Base-by-base conservation (phyloP, 2,329 filamentous ascomycete genomes). In the Colletotrichum musae region DNA sequence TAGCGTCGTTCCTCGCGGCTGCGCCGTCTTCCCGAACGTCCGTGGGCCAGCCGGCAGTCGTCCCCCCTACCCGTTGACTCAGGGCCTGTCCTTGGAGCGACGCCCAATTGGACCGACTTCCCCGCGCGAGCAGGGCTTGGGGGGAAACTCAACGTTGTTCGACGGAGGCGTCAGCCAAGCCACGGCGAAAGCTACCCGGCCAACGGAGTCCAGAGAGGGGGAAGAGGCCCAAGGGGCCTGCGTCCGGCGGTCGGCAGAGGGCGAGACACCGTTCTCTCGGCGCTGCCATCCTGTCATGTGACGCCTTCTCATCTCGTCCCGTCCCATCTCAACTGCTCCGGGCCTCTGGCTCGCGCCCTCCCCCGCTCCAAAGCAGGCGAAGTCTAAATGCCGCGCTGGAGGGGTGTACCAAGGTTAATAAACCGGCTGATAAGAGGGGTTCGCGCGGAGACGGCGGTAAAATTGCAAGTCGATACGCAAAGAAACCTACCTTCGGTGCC, bases 81-180 rank as follows among this genome's bases (percentile, higher is more conserved):
- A 52, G 12, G 32, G 16, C 21, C 26, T 18, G 36, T 9, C 10
- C 58, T 32, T 12, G 47, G 4, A 18, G 10, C 21, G 7, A 51
- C 36, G 32, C 4, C 58, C 59, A 62, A 45, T 62, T 24, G 39
- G 48, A 54, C 51, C 13, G 6, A 53, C 39, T 62, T 58, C 59
- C 59, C 59, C 59, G 48, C 59, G 50, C 47, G 21, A 7, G n/a
- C 16, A 13, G 21, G 39, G 24, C 24, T 48, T 58, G 32, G 64
- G 53, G 15, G 36, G 41, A 68, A 68, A 68, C 45, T 58, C 60
- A 64, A 68, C 39, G 45, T 28, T 53, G 65, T 58, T 58, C 59
- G 48, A 68, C 12, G 21, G 21, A 58, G 65, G 52, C 60, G 65
- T 68, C 59, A 58, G 66, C 61, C 66, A 65, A 65, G 61, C 61